phyloP scores from a whole-genome alignment of 108 stramenopile genomes.

The Pseudonitzschia multistriata region DNA sequence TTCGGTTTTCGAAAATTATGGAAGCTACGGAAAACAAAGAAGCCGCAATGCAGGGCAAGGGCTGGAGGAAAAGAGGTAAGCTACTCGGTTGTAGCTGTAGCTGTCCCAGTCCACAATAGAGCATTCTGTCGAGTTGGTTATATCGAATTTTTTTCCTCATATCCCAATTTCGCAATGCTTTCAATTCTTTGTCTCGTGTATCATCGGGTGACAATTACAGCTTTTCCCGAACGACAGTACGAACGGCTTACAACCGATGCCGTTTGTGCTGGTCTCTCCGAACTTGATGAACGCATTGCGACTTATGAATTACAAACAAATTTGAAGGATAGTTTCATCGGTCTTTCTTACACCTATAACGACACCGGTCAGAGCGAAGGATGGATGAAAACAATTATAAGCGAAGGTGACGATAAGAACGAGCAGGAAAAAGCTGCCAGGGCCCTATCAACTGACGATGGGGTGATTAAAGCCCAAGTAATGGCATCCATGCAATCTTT shows the following conservation, averaged over 20 bases:
- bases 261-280: slow-evolving; percentile 76
- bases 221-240: slow-evolving; percentile 81
- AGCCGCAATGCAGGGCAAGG: slow-evolving; percentile 74
- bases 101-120: neutral
- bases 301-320: slow-evolving; percentile 72
- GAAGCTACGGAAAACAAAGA: slow-evolving; percentile 52
- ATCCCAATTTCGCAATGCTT: neutral
- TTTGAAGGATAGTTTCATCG: slow-evolving; percentile 76
- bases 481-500: slow-evolving; percentile 62
- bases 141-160: neutral
- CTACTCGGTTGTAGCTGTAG: neutral
- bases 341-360: slow-evolving; percentile 75
- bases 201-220: slow-evolving; percentile 17
- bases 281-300: slow-evolving; percentile 75
- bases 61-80: slow-evolving; percentile 42
- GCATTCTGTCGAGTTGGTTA: neutral
- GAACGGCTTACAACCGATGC: slow-evolving; percentile 62
- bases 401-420: slow-evolving; percentile 40
- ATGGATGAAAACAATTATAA: slow-evolving; percentile 85
- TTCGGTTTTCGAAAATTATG: slow-evolving; percentile 47
- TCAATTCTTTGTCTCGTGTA: neutral
- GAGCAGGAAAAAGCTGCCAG: slow-evolving; percentile 50
- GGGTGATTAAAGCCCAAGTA: slow-evolving; percentile 82
- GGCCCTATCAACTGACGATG: slow-evolving; percentile 75
- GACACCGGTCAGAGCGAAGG: slow-evolving; percentile 81